Base-by-base conservation (phyloP, 176 grass and related monocot genomes). In the Melocanna baccifera region DNA sequence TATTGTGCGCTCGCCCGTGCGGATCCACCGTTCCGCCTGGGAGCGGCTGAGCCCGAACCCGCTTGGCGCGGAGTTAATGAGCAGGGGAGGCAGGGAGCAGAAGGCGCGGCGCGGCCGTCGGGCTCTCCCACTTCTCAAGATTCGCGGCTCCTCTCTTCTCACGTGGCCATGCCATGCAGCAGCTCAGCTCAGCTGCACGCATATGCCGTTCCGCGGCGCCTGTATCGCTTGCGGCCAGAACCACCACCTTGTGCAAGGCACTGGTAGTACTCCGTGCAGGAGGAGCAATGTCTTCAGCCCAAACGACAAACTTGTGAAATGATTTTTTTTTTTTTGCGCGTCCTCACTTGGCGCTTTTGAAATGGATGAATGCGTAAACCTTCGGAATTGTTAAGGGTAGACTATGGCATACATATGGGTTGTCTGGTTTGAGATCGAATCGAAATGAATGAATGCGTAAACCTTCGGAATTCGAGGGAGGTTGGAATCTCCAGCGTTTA, bases 81-180 rank as follows among this genome's bases (percentile, higher is more conserved):
- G 63, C 3, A 84, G 62, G 48, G 77, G 75, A 76, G 75, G 61
- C 78, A 81, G 67, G 19, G 13, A 22, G 80, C 90, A 56, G 39
- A 37, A 70, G 64, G 62, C 48, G 62, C 74, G 70, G 62, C 48
- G 68, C 59, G 59, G 77, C 64, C 69, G 57, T 72, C 85, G 90
- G 81, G 87, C 29, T 48, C 69, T 67, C 74, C 86, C 90, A 95
- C 86, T 83, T 59, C 82, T 69, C 22, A 62, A 90, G 84, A 91
- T 87, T 89, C 89, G 75, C 64, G 53, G 34, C 83, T 69, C 43
- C 32, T 85, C 84, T 53, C 58, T 41, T 59, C 72, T 83, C 91
- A 82, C 59, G 83, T 64, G 79, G 39, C 48, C 48, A 19, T 18
- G 25, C 22, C 11, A 14, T 76, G 14, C 15, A 18, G 50, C 50